Evolutionary conservation across 345 rosid species (phyloP), one percentile per base, ranked within the genome.

Genomic region (Rhizophora mangle): DNA sequence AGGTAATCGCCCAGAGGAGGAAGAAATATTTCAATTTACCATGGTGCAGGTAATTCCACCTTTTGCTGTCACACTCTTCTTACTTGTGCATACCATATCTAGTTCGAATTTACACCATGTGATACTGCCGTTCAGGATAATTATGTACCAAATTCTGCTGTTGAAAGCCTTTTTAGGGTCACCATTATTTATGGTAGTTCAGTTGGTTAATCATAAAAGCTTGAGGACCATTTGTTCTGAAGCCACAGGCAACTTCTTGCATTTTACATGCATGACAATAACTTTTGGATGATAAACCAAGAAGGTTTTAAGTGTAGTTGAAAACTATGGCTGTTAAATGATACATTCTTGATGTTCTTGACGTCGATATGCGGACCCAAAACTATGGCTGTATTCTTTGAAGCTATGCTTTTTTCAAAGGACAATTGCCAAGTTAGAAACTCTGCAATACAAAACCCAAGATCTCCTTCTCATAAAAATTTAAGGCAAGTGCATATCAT

Each of bases 1-100:
- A 64, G 98, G 98, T 77, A 85, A 75, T 65, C 87, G 96, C 43
- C 95, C 98, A 0, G 96, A 87, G 46, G 98, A 91, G 79, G 97
- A 94, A 83, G 96, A 81, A 82, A 81, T 82, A 78, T 91, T 94
- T 72, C 90, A 91, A 76, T 88, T 91, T 72, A 94, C 98, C 60
- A 81, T 89, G 96, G 79, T 85, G 76, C 97, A 91, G 97, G 97
- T 91, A 65, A 11, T 36, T 39, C 31, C 52, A 70, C 22, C 73
- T 10, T 46, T 76, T 68, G 37, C 37, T 21, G 22, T 24, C 15
- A 43, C 13, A 5, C 6, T 43, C n/a, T 67, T 64, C 67, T 60
- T 51, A 32, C 9, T 26, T 24, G 3, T 22, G 21, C 20, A 22
- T 31, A 67, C 24, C 60, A 46, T 58, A 27, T 1, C 54, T 8